Conservation (phyloP, 2,329 filamentous ascomycete species). For the Mycosphaerella sp. region DNA sequence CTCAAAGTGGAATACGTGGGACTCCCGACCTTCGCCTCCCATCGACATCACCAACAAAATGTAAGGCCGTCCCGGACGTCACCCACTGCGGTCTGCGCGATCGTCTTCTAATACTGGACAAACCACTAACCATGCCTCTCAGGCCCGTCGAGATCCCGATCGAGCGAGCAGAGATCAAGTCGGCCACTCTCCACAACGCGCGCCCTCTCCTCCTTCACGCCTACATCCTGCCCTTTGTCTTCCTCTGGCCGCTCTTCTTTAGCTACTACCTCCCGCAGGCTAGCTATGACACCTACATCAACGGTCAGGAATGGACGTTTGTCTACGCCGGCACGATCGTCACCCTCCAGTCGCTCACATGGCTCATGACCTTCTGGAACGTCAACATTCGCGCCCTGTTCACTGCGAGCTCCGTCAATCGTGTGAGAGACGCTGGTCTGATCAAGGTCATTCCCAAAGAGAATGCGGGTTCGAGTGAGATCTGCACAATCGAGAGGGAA, state of each 20-base stretch:
- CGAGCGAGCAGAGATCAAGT: constrained; percentile 82
- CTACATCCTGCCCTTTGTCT: constrained; percentile 88
- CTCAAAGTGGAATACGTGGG: not conserved
- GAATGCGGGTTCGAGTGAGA: constrained; percentile 84
- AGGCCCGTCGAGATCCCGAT: constrained; percentile 52
- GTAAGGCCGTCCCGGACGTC: not conserved
- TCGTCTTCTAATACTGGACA: no score
- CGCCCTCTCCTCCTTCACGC: constrained; percentile 73
- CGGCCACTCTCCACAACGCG: constrained; percentile 81
- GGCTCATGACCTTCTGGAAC: constrained; percentile 97
- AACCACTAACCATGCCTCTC: constrained; percentile 4
- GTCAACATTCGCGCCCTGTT: constrained; percentile 78
- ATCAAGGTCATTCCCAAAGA: constrained; percentile 89
- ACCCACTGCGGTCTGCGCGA: not conserved
- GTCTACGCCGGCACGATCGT: constrained; percentile 86
- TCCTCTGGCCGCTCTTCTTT: constrained; percentile 88
- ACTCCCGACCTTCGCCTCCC: not conserved
- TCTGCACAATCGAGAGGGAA: constrained; percentile 74
- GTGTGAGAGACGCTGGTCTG: constrained; percentile 66
- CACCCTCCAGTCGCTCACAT: constrained; percentile 78
- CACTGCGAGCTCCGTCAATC: constrained; percentile 64
- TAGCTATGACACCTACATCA: constrained; percentile 84
- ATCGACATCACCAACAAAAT: constrained; percentile 7
- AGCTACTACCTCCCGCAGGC: constrained; percentile 76
- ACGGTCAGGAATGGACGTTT: constrained; percentile 96